Percentiles rank a stretch among this genome's conserved stretches.
phyloP scores from a whole-genome alignment of 108 stramenopile species.

The Mediolabrus comicus region DNA sequence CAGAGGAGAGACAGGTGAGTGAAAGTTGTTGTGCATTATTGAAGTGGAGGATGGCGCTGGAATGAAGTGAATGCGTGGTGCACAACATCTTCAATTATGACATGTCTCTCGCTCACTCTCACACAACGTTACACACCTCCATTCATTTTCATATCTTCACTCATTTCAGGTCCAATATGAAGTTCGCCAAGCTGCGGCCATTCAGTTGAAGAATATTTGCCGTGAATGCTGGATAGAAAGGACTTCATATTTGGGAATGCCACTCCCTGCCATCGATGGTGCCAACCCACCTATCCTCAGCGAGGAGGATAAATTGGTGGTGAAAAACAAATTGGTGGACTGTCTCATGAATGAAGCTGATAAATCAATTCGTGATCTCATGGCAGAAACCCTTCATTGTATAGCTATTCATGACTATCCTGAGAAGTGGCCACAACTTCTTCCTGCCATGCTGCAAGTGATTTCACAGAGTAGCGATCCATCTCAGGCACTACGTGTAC shows the following conservation, averaged over 20 bases:
- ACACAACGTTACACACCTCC: not conserved
- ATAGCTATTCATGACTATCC: constrained; percentile 94
- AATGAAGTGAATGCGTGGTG: not conserved
- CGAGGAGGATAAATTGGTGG: constrained; percentile 67
- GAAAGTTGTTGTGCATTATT: not conserved
- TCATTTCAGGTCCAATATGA: constrained; percentile 65
- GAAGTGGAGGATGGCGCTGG: not conserved
- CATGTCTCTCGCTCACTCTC: not conserved
- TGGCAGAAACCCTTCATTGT: constrained; percentile 91
- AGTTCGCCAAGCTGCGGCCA: constrained; percentile 87
- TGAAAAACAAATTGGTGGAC: constrained; percentile 72
- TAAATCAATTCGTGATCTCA: constrained; percentile 83
- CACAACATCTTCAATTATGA: not conserved
- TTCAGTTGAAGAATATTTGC: constrained; percentile 90
- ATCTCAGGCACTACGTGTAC: constrained; percentile 72
- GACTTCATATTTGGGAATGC: constrained; percentile 55
- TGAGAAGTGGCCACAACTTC: constrained; percentile 84
- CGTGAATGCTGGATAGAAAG: constrained; percentile 89
- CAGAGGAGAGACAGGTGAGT: constrained; percentile 85
- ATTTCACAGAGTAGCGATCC: constrained; percentile 70
- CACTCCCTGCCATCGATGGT: constrained; percentile 26
- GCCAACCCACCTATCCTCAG: constrained; percentile 53
- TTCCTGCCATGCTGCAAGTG: constrained; percentile 80
- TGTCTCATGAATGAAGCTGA: constrained; percentile 85
- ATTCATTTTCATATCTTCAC: not conserved